Percentiles rank a stretch among this genome's conserved stretches.
Evolutionary conservation across 2,329 filamentous ascomycete species (phyloP).

Genomic region (Colletotrichum acutatum): DNA sequence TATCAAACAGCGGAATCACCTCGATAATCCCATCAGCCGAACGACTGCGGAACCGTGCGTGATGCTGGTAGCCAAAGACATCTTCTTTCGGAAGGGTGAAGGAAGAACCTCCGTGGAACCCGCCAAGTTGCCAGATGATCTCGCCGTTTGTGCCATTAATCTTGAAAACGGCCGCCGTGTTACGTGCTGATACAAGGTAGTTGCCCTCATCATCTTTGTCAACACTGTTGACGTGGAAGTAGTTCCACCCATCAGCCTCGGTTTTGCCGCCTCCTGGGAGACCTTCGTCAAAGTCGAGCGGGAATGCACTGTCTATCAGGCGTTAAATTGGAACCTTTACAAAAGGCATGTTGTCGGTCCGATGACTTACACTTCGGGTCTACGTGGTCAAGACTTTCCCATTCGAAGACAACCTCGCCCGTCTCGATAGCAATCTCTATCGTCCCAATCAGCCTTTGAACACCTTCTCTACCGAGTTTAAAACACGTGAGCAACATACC

Average conservation of each 20-base stretch:
- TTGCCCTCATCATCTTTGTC: conserved; percentile 61
- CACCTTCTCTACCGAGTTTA: background rate
- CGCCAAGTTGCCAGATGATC: conserved; percentile 65
- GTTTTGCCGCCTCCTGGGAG: conserved; percentile 12
- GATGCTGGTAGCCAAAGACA: conserved; percentile 62
- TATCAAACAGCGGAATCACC: conserved; percentile 65
- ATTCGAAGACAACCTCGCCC: conserved; percentile 60
- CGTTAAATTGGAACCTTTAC: background rate
- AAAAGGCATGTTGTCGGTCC: background rate
- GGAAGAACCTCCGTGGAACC: conserved; percentile 51
- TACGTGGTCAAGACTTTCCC: conserved; percentile 43
- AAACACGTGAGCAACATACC: background rate
- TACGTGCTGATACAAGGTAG: conserved; percentile 64
- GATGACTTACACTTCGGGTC: conserved; percentile 21
- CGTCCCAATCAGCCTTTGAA: background rate
- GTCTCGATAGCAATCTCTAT: conserved; percentile 63
- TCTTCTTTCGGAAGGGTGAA: conserved; percentile 48
- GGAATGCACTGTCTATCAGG: background rate
- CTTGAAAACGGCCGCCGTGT: conserved; percentile 57
- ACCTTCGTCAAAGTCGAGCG: conserved; percentile 28
- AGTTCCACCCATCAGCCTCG: conserved; percentile 57
- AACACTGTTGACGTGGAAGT: conserved; percentile 67
- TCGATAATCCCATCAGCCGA: conserved; percentile 56
- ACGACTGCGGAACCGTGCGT: conserved; percentile 57
- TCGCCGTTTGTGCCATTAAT: conserved; percentile 59